Percentiles rank a stretch among this genome's conserved stretches.
phyloP scores from a whole-genome alignment of 2,329 filamentous ascomycete genomes.

The Penicillium sp. region DNA sequence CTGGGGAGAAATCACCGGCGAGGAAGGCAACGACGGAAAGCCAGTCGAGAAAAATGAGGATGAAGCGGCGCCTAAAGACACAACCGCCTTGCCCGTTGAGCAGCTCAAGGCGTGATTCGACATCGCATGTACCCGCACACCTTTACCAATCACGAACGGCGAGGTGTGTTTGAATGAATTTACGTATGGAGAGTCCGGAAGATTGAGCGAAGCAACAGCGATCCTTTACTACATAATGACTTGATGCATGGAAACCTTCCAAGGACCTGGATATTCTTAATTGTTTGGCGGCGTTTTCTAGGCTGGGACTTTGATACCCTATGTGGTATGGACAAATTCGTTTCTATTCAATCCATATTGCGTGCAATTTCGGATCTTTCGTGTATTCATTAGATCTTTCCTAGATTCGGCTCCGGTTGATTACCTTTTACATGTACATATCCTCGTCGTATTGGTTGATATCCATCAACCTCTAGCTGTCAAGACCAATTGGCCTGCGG shows the following conservation, averaged over 20 bases:
- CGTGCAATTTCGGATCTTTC: constrained; percentile 10
- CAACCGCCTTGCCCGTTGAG: constrained; percentile 14
- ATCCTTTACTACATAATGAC: constrained; percentile 22
- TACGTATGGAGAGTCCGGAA: constrained; percentile 12
- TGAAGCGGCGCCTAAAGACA: constrained; percentile 40
- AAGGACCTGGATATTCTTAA: constrained; percentile 13
- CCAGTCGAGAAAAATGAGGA: constrained; percentile 16
- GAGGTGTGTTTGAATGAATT: constrained; percentile 18
- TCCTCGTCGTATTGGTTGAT: background rate
- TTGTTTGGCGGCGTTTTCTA: constrained; percentile 16
- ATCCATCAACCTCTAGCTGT: background rate
- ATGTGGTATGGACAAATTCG: constrained; percentile 19
- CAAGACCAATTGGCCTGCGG: background rate
- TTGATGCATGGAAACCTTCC: constrained; percentile 18
- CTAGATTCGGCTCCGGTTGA: background rate
- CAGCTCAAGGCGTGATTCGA: constrained; percentile 11
- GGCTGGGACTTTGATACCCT: constrained; percentile 25
- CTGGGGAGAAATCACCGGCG: constrained; percentile 46
- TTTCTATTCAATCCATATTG: constrained; percentile 13
- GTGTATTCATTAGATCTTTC: constrained; percentile 8
- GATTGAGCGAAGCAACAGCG: constrained; percentile 6
- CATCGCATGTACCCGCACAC: background rate
- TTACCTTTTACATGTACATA: background rate
- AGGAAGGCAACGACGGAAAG: constrained; percentile 37
- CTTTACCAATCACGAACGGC: background rate